These are phyloP conservation scores for Cercospora zeae-maydis DNA, from an alignment of 2,329 filamentous ascomycete genomes.

Conservation along the genomic window DNA sequence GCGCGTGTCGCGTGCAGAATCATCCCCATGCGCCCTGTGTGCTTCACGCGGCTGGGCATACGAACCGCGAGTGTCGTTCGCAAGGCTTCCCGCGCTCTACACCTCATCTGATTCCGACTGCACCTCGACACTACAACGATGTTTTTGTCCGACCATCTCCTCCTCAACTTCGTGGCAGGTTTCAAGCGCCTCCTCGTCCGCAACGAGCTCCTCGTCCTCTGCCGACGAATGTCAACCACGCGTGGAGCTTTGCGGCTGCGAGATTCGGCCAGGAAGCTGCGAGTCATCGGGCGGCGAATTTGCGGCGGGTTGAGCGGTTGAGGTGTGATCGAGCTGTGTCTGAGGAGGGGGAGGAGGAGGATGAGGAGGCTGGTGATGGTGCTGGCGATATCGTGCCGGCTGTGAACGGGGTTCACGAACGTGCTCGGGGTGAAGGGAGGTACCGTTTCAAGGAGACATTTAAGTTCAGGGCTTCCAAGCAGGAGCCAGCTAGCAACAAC, in stretches of 20 bases:
- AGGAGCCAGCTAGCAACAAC: not conserved
- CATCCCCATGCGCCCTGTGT: not conserved
- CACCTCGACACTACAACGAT: too few species aligned
- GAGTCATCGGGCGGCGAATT: not conserved
- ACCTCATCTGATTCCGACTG: too few species aligned
- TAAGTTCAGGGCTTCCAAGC: not conserved
- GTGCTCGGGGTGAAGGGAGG: not conserved
- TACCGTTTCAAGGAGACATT: not conserved
- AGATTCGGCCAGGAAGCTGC: not conserved
- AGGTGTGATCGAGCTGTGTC: not conserved
- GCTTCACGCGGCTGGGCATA: not conserved
- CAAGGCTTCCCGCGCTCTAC: too few species aligned
- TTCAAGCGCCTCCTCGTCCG: not conserved
- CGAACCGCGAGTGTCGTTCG: not conserved
- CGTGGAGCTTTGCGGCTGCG: not conserved
- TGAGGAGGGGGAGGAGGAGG: too few species aligned
- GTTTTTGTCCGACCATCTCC: too few species aligned
- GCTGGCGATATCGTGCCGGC: not conserved
- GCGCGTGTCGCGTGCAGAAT: not conserved
- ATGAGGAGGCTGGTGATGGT: not conserved
- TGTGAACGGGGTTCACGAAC: not conserved
- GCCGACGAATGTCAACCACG: not conserved
- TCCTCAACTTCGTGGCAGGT: not conserved
- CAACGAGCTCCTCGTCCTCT: not conserved
- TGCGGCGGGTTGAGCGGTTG: not conserved